phyloP scores from a whole-genome alignment of 345 rosid species.

The Pistacia atlantica region DNA sequence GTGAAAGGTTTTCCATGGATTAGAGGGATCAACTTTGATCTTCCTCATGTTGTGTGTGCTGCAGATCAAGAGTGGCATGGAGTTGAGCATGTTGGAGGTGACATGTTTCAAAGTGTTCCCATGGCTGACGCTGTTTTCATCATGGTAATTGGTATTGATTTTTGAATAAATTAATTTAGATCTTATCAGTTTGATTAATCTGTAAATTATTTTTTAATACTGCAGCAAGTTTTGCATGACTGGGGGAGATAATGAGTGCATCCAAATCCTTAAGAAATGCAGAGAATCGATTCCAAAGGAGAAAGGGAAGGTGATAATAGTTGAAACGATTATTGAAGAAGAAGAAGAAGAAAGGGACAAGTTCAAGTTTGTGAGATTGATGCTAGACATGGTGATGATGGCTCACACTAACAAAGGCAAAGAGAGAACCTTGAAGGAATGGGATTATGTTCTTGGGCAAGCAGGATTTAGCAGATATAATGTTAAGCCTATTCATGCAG shows the following conservation, averaged over 20 bases:
- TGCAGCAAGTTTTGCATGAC: constrained; percentile 68
- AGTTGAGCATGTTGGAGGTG: constrained; percentile 61
- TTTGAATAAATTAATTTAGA: too few species aligned
- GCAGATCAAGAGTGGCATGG: constrained; percentile 40
- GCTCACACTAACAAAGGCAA: constrained; percentile 61
- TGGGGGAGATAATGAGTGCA: constrained; percentile 78
- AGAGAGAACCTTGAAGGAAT: constrained; percentile 67
- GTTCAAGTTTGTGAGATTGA: constrained; percentile 44
- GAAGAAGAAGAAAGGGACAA: constrained; percentile 35
- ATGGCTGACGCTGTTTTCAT: constrained; percentile 57
- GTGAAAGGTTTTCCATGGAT: constrained; percentile 64
- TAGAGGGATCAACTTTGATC: constrained; percentile 68
- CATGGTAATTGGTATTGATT: constrained; percentile 41
- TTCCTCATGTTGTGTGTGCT: constrained; percentile 59
- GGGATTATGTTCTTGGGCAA: constrained; percentile 52
- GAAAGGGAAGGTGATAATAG: constrained; percentile 64
- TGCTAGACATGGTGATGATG: constrained; percentile 81
- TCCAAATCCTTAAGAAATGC: constrained; percentile 60
- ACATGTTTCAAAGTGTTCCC: constrained; percentile 69
- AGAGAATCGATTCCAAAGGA: constrained; percentile 54
- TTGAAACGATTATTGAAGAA: constrained; percentile 45
- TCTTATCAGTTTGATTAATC: too few species aligned
- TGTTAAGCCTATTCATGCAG: constrained; percentile 37
- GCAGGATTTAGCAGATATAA: constrained; percentile 58
- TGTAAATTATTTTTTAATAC: not conserved